Base-by-base conservation (phyloP, 345 rosid genomes). In the Heritiera littoralis region DNA sequence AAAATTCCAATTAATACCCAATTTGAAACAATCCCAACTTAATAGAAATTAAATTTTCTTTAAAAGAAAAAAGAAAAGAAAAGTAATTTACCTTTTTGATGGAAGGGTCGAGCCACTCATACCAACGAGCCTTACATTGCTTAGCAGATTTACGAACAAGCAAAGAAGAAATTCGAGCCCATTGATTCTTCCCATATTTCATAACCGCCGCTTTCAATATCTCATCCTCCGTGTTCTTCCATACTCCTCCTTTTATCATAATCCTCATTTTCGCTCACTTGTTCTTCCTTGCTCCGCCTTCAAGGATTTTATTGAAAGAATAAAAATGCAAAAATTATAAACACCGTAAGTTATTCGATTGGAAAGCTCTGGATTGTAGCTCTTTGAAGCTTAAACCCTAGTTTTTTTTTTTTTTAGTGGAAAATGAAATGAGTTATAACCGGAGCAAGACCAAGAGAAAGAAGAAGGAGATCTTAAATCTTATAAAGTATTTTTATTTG, bases 191-290 rank as follows among this genome's bases (percentile, higher is more conserved):
- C 45, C 99, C 98, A 76, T 97, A 97, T 85, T 97, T 97, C 99
- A 97, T 97, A 64, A 97, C 98, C 40, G 98, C 99, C 55, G 99
- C 98, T 64, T 94, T 97, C 41, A 97, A 91, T 73, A 97, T 97
- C 89, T 97, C 99, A 92, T 94, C 99, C 87, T 97, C 99, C 76
- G 99, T 97, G 98, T 97, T 97, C 92, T 97, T 97, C 99, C 99
- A 97, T 64, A 97, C 99, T 13, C 99, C 99, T 61, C 99, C 99
- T 83, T 96, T 94, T 72, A 96, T 96, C 99, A 94, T 96, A 77
- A 96, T 96, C 99, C 99, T 94, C 99, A 96, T 94, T 88, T 92
- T 92, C 84, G 77, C 86, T 83, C 69, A 78, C 75, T 0, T 41
- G 49, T 35, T 18, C 23, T 7, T 2, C 55, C 45, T 46, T 18